Percentiles rank a stretch among this genome's conserved stretches.
Conservation (phyloP, 257 asterid genomes). For the Primulina tabacum region DNA sequence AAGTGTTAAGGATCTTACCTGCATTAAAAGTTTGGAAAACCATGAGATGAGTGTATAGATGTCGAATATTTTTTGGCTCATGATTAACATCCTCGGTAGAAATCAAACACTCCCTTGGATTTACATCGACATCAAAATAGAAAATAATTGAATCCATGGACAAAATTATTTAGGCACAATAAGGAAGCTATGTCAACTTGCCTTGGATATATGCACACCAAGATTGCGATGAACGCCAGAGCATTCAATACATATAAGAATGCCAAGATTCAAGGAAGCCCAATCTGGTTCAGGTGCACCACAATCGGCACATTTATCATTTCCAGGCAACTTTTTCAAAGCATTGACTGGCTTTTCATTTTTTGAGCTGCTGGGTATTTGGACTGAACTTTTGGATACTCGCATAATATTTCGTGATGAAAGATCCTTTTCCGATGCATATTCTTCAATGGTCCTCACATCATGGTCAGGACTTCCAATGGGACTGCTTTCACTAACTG, state of each 20-base stretch:
- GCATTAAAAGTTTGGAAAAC: conserved; percentile 28
- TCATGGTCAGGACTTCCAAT: conserved; percentile 53
- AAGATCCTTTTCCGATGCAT: conserved; percentile 43
- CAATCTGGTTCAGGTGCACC: conserved; percentile 94
- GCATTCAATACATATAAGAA: conserved; percentile 88
- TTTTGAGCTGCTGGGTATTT: conserved; percentile 39
- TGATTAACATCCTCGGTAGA: neutral
- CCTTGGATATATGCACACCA: conserved; percentile 94
- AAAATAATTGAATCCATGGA: neutral
- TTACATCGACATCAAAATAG: neutral
- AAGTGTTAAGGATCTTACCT: conserved; percentile 85
- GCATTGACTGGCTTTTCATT: conserved; percentile 61
- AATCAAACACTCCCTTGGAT: neutral
- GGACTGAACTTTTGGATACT: conserved; percentile 58
- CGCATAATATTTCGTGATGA: conserved; percentile 51
- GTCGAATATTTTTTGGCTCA: neutral
- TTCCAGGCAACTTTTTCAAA: conserved; percentile 68
- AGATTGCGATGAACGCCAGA: conserved; percentile 94
- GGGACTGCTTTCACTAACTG: conserved; percentile 55
- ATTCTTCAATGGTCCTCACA: conserved; percentile 36
- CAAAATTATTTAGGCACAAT: conserved; percentile 19
- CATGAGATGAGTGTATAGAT: neutral
- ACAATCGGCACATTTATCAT: conserved; percentile 94
- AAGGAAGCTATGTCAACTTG: conserved; percentile 34
- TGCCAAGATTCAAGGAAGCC: conserved; percentile 91